Evolutionary conservation across 2,329 filamentous ascomycete species (phyloP), one percentile per base, ranked within the genome.

Genomic region (Diaporthe aspalathi): DNA sequence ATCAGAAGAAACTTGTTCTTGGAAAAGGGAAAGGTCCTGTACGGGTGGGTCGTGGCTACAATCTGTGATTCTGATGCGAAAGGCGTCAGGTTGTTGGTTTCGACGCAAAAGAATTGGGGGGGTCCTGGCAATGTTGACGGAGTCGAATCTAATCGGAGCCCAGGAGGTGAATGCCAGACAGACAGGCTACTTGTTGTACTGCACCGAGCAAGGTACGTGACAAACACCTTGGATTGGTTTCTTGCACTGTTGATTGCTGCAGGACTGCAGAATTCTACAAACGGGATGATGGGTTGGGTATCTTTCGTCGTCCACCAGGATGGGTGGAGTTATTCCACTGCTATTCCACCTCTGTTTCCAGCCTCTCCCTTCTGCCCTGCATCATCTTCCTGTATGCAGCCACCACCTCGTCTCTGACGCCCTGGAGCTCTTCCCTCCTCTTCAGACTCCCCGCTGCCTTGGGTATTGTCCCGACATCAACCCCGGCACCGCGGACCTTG

Each of bases 351-450:
- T 56, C 35, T 1, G 57, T 32, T 6, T 57, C 66, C 47, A 29
- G 20, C 27, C 40, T 50, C 29, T 76, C 74, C 68, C 85, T 82
- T 76, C 81, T 87, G 72, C 84, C 84, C 47, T 85, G 86, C 90
- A 94, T 94, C 83, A 93, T 84, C 74, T 87, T 87, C 73, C 93
- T 84, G 79, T 95, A 95, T 53, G 89, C 86, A 75, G 93, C 91
- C 70, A 95, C 90, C n/a, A 95, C 90, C 68, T 88, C 89, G 78
- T 86, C 86, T 74, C 93, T 86, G 75, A 92, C 89, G 63, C 84
- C 87, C n/a, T 91, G 90, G 71, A 95, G 78, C 81, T 94, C 92
- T 78, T 94, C 92, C 80, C 92, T 86, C 79, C 89, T 86, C 77
- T 91, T 88, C 81, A 95, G 83, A 84, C 91, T 93, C 17, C 92